Base-by-base conservation (phyloP, 164 flowering plant species). In the Vitis cinerea region DNA sequence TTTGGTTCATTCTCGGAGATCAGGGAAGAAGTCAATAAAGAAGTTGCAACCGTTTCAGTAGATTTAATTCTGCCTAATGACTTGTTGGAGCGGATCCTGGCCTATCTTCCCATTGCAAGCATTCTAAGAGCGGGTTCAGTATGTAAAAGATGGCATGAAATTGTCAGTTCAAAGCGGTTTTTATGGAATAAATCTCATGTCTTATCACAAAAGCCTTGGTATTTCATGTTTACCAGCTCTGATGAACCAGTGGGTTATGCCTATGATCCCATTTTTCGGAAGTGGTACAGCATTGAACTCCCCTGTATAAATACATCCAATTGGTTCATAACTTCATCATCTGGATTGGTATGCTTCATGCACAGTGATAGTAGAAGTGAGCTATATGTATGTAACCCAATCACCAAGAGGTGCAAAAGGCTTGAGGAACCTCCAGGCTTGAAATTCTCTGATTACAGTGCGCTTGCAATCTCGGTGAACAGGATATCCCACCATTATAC, bases 271-370 rank as follows among this genome's bases (percentile, higher is more conserved):
- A 61, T 79, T 54, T 87, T 87, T 58, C 78, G 82, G 48, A 94
- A 91, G 71, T 94, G 99, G 99, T 84, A 92, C 59, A 71, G 75
- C 71, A 77, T 92, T 74, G 90, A 94, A 19, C 92, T 94, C 53
- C 98, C 99, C 29, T 78, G 86, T 76, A 85, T 91, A 61, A 72
- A 74, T 48, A 78, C 83, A 4, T 72, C 95, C 31, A 87, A 81
- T 63, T 91, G 93, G 92, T 82, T 78, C 71, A 70, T 82, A 63
- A 85, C 99, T 65, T 87, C 97, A 52, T 92, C 98, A 2, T 77
- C 77, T 77, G 98, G 99, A 48, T 78, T 94, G 65, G 90, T 92
- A 70, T 93, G 92, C 78, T 86, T 89, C 79, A 88, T 92, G 98
- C 89, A 94, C 70, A 86, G 80, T 48, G 86, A 87, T 47, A 82